These are phyloP conservation scores for Penicillium psychrosexuale DNA, from an alignment of 2,329 filamentous ascomycete species.

Conservation along the genomic window DNA sequence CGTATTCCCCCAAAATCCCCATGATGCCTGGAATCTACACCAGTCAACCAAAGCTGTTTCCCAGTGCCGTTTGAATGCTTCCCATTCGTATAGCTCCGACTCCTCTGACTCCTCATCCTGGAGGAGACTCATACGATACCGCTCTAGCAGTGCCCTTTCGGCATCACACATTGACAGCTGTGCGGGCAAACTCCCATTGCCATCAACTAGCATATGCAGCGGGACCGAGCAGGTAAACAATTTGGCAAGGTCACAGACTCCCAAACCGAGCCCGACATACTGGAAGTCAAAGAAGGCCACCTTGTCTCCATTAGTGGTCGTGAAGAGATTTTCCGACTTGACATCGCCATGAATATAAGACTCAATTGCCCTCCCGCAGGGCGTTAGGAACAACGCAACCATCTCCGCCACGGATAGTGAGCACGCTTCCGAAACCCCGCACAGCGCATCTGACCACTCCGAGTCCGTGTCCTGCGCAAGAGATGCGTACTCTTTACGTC, in stretches of 20 bases:
- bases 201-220: conserved; percentile 48
- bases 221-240: conserved; percentile 66
- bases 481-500: conserved; percentile 54
- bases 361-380: conserved; percentile 46
- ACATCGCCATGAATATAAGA: conserved; percentile 67
- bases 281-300: conserved; percentile 70
- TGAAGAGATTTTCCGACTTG: conserved; percentile 67
- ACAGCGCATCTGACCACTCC: conserved; percentile 57
- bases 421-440: conserved; percentile 28
- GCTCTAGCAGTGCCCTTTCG: conserved; percentile 52
- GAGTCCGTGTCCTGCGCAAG: conserved; percentile 49
- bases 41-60: conserved; percentile 66
- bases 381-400: conserved; percentile 52
- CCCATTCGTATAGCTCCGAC: conserved; percentile 51
- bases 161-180: conserved; percentile 50
- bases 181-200: conserved; percentile 30
- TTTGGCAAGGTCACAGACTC: conserved; percentile 65
- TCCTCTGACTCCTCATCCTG: background rate
- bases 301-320: conserved; percentile 46
- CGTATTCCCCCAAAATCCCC: conserved; percentile 61
- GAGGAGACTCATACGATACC: conserved; percentile 42
- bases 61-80: conserved; percentile 58
- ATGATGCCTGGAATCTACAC: conserved; percentile 60
- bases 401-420: conserved; percentile 49
- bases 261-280: conserved; percentile 62